phyloP scores from a whole-genome alignment of 2,329 filamentous ascomycete genomes.

The Aspergillus alliaceus region DNA sequence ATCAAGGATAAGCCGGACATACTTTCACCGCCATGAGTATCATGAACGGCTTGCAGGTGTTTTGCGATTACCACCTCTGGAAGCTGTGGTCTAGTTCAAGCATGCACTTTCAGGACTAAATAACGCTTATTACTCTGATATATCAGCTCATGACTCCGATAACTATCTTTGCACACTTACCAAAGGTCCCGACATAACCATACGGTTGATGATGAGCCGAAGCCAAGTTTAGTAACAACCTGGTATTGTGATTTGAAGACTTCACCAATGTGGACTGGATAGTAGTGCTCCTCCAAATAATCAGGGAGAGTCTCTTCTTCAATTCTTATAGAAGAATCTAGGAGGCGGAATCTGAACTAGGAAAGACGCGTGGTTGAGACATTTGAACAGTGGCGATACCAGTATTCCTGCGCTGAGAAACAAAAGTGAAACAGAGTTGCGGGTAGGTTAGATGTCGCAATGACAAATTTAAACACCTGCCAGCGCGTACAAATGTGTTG shows the following conservation, averaged over 20 bases:
- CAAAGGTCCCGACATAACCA: slow-evolving; percentile 23
- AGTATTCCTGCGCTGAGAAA: slow-evolving; percentile 5
- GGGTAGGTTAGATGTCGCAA: not conserved
- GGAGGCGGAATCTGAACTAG: slow-evolving; percentile 9
- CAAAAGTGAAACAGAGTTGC: not conserved
- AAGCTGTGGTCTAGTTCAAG: slow-evolving; percentile 7
- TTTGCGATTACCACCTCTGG: slow-evolving; percentile 27
- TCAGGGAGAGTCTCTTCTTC: slow-evolving; percentile 16
- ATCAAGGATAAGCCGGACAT: slow-evolving; percentile 27
- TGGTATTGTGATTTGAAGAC: slow-evolving; percentile 20
- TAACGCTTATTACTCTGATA: slow-evolving; percentile 13
- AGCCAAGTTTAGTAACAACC: slow-evolving; percentile 26
- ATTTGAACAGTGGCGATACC: not conserved
- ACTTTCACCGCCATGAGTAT: slow-evolving; percentile 19
- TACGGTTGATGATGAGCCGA: slow-evolving; percentile 23
- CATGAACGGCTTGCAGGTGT: slow-evolving; percentile 20
- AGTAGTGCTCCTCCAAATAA: slow-evolving; percentile 17
- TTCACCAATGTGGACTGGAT: slow-evolving; percentile 16
- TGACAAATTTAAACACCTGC: not conserved
- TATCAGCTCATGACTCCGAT: not conserved
- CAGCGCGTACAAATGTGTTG: not conserved
- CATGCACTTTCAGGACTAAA: slow-evolving; percentile 19
- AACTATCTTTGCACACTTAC: slow-evolving; percentile 6
- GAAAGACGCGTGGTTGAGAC: slow-evolving; percentile 12
- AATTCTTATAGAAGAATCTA: slow-evolving; percentile 9